Percentiles rank a stretch among this genome's conserved stretches.
Conservation (phyloP, 176 grass and related monocot genomes). For the Raddia guianensis region DNA sequence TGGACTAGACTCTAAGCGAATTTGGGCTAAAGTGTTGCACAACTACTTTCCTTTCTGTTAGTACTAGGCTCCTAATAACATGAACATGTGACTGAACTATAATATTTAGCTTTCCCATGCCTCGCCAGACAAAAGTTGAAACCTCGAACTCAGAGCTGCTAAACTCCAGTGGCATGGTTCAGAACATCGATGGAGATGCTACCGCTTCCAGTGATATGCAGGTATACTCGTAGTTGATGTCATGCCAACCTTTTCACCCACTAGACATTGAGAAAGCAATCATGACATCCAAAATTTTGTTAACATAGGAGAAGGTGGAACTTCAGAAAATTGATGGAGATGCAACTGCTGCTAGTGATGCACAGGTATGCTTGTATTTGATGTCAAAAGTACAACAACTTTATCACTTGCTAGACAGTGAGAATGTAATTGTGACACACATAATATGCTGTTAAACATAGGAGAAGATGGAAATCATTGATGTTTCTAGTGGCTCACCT, state of each 20-base stretch:
- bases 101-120: slow-evolving; percentile 62
- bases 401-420: not conserved
- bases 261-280: no score
- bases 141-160: slow-evolving; percentile 45
- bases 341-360: slow-evolving; percentile 37
- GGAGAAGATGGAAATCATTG: slow-evolving; percentile 56
- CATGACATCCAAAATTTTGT: no score
- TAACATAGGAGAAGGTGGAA: no score
- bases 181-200: slow-evolving; percentile 44
- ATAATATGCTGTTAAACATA: slow-evolving; percentile 53
- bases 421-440: slow-evolving; percentile 7
- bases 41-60: not conserved
- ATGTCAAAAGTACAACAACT: not conserved
- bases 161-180: slow-evolving; percentile 36
- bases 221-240: slow-evolving; percentile 40
- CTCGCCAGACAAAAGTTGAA: slow-evolving; percentile 72
- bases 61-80: slow-evolving; percentile 3
- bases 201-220: slow-evolving; percentile 38
- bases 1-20: no score
- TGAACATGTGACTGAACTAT: slow-evolving; percentile 51
- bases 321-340: slow-evolving; percentile 43
- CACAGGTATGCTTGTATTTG: slow-evolving; percentile 47
- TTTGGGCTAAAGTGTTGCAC: no score
- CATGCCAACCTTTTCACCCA: not conserved
- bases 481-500: slow-evolving; percentile 82